These are phyloP conservation scores for Inosperma sp. DNA, from an alignment of 768 basidiomycete genomes.

Conservation along the genomic window DNA sequence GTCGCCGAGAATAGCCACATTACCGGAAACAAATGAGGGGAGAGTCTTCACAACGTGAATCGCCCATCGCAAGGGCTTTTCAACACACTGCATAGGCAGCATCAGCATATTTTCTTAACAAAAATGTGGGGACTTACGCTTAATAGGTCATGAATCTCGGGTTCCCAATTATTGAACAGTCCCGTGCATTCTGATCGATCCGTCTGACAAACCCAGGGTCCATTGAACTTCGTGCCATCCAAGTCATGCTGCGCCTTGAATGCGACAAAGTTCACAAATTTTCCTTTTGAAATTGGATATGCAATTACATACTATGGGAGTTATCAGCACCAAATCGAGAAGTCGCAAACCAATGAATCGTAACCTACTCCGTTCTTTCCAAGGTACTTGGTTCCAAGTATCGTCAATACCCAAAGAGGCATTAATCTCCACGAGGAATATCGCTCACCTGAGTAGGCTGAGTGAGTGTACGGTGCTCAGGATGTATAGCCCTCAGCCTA, in stretches of 20 bases:
- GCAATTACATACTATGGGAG: conserved; percentile 49
- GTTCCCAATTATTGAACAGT: conserved; percentile 52
- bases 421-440: background rate
- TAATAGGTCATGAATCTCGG: conserved; percentile 53
- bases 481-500: conserved; percentile 36
- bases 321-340: background rate
- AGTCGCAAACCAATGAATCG: background rate
- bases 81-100: conserved; percentile 43
- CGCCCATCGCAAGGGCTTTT: conserved; percentile 55
- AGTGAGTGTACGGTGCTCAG: conserved; percentile 46
- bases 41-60: conserved; percentile 55
- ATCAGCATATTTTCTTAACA: conserved; percentile 9
- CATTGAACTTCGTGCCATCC: conserved; percentile 46
- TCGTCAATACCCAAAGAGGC: conserved; percentile 1
- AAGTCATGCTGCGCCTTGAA: conserved; percentile 48
- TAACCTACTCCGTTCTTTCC: conserved; percentile 44
- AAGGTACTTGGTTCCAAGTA: conserved; percentile 43
- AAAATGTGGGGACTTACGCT: conserved; percentile 35
- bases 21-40: conserved; percentile 45
- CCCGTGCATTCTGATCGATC: conserved; percentile 42
- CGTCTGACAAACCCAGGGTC: conserved; percentile 47
- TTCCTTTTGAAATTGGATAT: conserved; percentile 58
- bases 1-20: conserved; percentile 47
- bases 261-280: conserved; percentile 58
- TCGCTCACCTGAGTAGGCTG: conserved; percentile 44